phyloP scores from a whole-genome alignment of 352 stramenopile species.

The Thalassiosira hispida region DNA sequence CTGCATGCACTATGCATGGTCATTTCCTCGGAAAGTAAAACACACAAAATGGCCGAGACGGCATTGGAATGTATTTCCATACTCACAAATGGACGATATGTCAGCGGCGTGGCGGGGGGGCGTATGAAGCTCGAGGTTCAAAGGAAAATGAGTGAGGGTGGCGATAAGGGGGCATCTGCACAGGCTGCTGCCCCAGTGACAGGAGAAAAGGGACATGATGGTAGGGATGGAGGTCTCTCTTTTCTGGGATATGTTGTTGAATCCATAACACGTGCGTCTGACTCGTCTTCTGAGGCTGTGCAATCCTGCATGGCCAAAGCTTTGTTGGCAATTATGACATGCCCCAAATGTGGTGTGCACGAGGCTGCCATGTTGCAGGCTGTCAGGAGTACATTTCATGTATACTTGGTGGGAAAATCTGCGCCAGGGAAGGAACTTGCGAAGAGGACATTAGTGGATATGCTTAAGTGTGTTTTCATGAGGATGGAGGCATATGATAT shows the following conservation, averaged over 20 bases:
- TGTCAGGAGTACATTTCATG: constrained; percentile 95
- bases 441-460: constrained; percentile 95
- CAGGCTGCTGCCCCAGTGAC: too few species aligned
- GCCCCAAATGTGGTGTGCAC: constrained; percentile 79
- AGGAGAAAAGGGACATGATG: constrained; percentile 60
- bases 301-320: constrained; percentile 64
- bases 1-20: constrained; percentile 70
- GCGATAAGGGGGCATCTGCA: neutral
- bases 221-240: constrained; percentile 43
- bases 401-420: constrained; percentile 92
- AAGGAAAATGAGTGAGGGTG: constrained; percentile 42
- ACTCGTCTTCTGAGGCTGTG: constrained; percentile 58
- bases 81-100: constrained; percentile 71
- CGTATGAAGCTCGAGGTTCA: constrained; percentile 59
- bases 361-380: constrained; percentile 90
- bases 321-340: constrained; percentile 76
- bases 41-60: constrained; percentile 69
- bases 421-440: constrained; percentile 91
- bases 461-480: constrained; percentile 96
- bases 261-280: constrained; percentile 53
- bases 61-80: constrained; percentile 72
- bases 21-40: constrained; percentile 71
- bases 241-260: constrained; percentile 64
- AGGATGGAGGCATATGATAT: constrained; percentile 91
- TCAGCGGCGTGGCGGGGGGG: constrained; percentile 74